Evolutionary conservation across 2,329 filamentous ascomycete species (phyloP).

Genomic region (Colletotrichum liaoningense): DNA sequence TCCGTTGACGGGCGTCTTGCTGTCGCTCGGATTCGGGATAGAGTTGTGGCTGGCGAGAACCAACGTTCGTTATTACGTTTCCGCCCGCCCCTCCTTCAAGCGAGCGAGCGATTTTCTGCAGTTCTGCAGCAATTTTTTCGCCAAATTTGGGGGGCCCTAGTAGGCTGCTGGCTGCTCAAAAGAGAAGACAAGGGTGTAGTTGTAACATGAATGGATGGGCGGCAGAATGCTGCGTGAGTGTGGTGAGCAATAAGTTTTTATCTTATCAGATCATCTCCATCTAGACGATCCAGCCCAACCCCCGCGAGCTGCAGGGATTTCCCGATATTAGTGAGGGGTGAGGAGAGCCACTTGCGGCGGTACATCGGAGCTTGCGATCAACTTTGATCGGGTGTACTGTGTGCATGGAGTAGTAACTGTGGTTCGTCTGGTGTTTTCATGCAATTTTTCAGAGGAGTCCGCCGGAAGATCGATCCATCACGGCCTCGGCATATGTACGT

Average conservation of each 20-base stretch:
- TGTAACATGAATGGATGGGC: neutral
- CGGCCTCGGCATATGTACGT: neutral
- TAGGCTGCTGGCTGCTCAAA: neutral
- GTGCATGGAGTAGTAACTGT: too few relatives aligned
- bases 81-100: neutral
- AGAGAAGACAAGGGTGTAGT: slow-evolving; percentile 15
- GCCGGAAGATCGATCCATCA: neutral
- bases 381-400: neutral
- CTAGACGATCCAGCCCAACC: neutral
- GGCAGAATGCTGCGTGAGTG: neutral
- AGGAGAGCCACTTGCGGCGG: slow-evolving; percentile 9
- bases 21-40: neutral
- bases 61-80: neutral
- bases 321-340: slow-evolving; percentile 2
- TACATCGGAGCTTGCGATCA: slow-evolving; percentile 15
- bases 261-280: slow-evolving; percentile 34
- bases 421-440: neutral
- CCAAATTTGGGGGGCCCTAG: neutral
- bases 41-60: neutral
- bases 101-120: neutral
- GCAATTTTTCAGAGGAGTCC: neutral
- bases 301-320: slow-evolving; percentile 4
- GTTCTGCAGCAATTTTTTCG: neutral
- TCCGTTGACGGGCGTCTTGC: neutral
- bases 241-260: slow-evolving; percentile 8